Evolutionary conservation across 495 filamentous ascomycete species (phyloP).

Genomic region (Neurospora sp.): DNA sequence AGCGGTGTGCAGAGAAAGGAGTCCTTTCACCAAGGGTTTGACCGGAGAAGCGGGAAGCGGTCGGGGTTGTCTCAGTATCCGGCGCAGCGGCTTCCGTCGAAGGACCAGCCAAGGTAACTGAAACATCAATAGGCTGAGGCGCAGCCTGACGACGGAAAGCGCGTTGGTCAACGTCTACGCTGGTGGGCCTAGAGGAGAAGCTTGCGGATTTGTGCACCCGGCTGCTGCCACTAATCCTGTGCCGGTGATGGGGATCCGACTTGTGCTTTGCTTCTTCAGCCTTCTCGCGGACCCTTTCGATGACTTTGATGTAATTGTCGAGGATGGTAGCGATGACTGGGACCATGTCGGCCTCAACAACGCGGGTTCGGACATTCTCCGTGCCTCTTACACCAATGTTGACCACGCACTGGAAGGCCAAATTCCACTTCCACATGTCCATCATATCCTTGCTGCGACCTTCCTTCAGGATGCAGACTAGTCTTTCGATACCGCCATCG

Average conservation of each 20-base stretch:
- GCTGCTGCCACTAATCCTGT: constrained; percentile 31
- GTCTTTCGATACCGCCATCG: constrained; percentile 91
- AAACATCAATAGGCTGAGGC: constrained; percentile 35
- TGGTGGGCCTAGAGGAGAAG: constrained; percentile 40
- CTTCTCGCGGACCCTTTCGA: constrained; percentile 81
- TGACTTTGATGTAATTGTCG: constrained; percentile 94
- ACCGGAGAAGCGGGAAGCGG: constrained; percentile 53
- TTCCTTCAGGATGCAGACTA: constrained; percentile 96
- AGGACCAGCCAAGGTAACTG: constrained; percentile 36
- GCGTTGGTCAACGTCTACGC: constrained; percentile 33
- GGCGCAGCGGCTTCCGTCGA: constrained; percentile 29
- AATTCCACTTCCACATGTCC: constrained; percentile 99
- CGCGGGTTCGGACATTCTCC: constrained; percentile 82
- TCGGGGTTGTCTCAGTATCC: constrained; percentile 48
- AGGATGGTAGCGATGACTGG: constrained; percentile 98
- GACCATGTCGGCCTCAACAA: constrained; percentile 98
- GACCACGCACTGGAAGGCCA: constrained; percentile 96
- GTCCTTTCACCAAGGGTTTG: constrained; percentile 66
- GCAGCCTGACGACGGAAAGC: constrained; percentile 38
- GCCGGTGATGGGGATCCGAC: constrained; percentile 32
- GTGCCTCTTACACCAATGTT: constrained; percentile 97
- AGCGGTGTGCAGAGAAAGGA: constrained; percentile 45
- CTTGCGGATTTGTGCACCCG: constrained; percentile 35
- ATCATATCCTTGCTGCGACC: constrained; percentile 94
- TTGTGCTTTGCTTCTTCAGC: constrained; percentile 57